Base-by-base conservation (phyloP, 2,329 filamentous ascomycete genomes). In the Laburnicola sp. region DNA sequence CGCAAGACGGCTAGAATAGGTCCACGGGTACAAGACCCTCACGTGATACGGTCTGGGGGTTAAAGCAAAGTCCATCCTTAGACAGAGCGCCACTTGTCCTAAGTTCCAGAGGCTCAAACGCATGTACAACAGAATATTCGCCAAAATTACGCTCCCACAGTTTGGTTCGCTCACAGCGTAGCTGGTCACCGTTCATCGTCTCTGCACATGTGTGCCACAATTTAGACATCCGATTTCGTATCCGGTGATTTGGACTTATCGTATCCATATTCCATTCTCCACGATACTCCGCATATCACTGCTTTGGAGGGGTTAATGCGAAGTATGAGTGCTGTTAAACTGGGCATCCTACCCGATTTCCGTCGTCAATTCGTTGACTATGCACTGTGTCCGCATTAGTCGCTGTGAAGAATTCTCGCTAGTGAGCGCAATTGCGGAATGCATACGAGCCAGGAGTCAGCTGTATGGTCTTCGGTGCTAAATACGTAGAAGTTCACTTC, bases 171-270 rank as follows among this genome's bases (percentile, higher is more conserved):
- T 26, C 35, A 39, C 31, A 25, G 7, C 40, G 42, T 45, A 42
- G 35, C 38, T 46, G 25, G 36, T 46, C 23, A 34, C 32, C 21
- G 23, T 46, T 11, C 31, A 36, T 38, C 48, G 47, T 47, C 28
- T 50, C 8, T 25, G 40, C 32, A 43, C 16, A 16, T 16, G 16
- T 16, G 16, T 16, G 16, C 35, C 6, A 50, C 40, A 44, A 22
- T 10, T 48, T 39, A 41, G 37, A 43, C 48, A 41, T 47, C 47
- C 34, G 45, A 41, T 30, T 30, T 58, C 57, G 57, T 60, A 54
- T 58, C 48, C 57, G 57, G 57, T 56, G 52, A 60, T 60, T 16
- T 58, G 52, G 35, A 41, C 27, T 41, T 31, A 31, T 23, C 11
- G 31, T 23, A 22, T 21, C 11, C 16, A 28, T 41, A 35, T 11